Percentiles rank a stretch among this genome's conserved stretches.
Evolutionary conservation across 169 alveolate species (phyloP).

Genomic region (Plasmodium gonderi): DNA sequence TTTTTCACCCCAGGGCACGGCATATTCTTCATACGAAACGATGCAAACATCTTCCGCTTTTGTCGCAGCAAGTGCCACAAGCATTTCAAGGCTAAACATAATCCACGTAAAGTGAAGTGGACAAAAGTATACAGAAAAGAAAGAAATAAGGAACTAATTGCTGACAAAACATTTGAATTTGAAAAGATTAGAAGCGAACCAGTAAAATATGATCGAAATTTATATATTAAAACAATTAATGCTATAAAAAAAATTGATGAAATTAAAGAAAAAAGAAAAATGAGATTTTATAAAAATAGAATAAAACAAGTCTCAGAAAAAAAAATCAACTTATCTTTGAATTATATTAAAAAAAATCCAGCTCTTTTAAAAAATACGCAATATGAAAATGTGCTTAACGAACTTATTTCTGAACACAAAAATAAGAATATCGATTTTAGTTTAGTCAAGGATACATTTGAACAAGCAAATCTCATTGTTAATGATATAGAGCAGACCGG

Average conservation of each 20-base stretch:
- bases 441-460: slow-evolving; percentile 16
- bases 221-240: slow-evolving; percentile 95
- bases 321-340: slow-evolving; percentile 44
- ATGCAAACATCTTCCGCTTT: slow-evolving; percentile 97
- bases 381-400: slow-evolving; percentile 37
- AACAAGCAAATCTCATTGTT: slow-evolving; percentile 11
- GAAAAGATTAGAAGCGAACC: slow-evolving; percentile 98
- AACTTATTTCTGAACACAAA: not conserved
- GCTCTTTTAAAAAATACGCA: slow-evolving; percentile 26
- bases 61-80: slow-evolving; percentile 99
- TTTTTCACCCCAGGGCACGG: slow-evolving; percentile 94
- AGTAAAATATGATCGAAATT: slow-evolving; percentile 95
- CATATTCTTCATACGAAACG: slow-evolving; percentile 97
- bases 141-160: slow-evolving; percentile 95
- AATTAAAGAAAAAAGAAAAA: slow-evolving; percentile 92
- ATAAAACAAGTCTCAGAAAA: slow-evolving; percentile 27
- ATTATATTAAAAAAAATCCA: slow-evolving; percentile 59
- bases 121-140: slow-evolving; percentile 98
- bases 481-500: not conserved
- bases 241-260: slow-evolving; percentile 96
- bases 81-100: slow-evolving; percentile 98
- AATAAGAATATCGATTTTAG: not conserved
- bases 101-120: slow-evolving; percentile 99
- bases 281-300: slow-evolving; percentile 79
- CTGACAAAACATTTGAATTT: slow-evolving; percentile 95